phyloP scores from a whole-genome alignment of 257 asterid genomes.

The Solanum appendiculatum region DNA sequence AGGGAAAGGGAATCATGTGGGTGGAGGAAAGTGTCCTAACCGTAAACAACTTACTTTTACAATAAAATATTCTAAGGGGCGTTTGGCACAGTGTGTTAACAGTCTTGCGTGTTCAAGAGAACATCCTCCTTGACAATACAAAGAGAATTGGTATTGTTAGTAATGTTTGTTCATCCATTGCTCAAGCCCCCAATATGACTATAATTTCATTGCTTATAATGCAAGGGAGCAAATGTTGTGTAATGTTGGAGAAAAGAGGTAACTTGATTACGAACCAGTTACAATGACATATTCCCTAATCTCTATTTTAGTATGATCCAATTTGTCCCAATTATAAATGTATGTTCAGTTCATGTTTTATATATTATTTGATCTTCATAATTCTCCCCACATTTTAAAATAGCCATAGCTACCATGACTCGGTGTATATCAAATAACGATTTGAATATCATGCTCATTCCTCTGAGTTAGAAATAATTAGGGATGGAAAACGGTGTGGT shows the following conservation, averaged over 20 bases:
- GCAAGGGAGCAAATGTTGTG: neutral
- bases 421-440: neutral
- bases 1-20: neutral
- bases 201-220: neutral
- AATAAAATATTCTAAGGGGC: neutral
- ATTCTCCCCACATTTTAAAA: neutral
- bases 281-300: neutral
- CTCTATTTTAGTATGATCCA: neutral
- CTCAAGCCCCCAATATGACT: neutral
- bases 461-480: neutral
- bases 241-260: neutral
- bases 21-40: neutral
- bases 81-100: neutral
- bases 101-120: neutral
- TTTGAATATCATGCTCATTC: neutral
- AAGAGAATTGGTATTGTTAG: neutral
- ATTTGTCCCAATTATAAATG: neutral
- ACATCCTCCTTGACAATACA: neutral
- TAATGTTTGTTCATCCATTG: neutral
- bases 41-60: neutral
- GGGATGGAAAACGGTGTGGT: neutral
- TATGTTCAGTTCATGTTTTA: neutral
- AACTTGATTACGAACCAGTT: neutral
- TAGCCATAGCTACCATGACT: neutral
- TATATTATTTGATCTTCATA: neutral